These are phyloP conservation scores for Thymus quinquecostatus DNA, from an alignment of 257 asterid genomes.

Conservation along the genomic window DNA sequence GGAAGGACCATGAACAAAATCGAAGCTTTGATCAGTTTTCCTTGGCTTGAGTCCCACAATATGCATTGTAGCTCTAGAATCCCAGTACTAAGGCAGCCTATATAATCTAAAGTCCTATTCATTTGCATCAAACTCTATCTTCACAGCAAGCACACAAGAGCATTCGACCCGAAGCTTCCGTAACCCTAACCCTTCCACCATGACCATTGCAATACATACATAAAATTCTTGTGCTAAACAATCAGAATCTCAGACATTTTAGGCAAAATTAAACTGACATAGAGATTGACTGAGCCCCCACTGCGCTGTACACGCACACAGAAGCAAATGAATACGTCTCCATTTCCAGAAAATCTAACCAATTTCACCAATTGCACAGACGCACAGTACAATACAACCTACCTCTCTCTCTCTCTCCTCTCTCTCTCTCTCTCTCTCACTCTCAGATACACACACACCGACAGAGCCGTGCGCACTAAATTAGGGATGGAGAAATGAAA, in stretches of 20 bases:
- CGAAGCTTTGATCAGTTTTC: neutral
- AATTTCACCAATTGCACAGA: neutral
- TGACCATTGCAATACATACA: neutral
- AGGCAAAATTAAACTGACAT: neutral
- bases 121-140: constrained; percentile 1
- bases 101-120: neutral
- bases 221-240: neutral
- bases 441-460: neutral
- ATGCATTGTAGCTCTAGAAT: neutral
- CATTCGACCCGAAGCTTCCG: neutral
- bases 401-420: neutral
- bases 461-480: neutral
- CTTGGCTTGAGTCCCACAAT: neutral
- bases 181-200: constrained; percentile 1
- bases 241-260: neutral
- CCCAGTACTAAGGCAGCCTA: constrained; percentile 11
- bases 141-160: constrained; percentile 15
- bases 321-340: neutral
- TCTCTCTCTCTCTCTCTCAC: neutral
- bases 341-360: constrained; percentile 12
- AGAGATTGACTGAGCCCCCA: neutral
- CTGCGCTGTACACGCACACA: neutral
- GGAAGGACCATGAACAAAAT: constrained; percentile 1
- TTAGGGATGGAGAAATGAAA: neutral
- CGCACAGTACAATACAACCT: neutral